Conservation (phyloP, 106 monocot genomes). For the Phalaenopsis aphrodite region DNA sequence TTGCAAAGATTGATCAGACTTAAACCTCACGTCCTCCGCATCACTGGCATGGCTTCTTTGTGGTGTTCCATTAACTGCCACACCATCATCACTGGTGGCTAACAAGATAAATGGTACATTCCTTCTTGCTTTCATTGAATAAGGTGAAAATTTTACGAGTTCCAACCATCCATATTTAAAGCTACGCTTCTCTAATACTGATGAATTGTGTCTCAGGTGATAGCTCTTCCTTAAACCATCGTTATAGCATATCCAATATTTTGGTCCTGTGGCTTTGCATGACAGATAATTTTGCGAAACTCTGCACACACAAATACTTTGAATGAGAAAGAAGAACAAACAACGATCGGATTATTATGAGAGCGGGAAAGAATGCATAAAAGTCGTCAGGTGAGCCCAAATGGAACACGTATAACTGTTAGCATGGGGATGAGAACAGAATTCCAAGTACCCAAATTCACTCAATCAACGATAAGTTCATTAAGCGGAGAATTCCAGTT, state of each 20-base stretch:
- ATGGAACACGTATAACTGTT: neutral
- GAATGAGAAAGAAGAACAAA: neutral
- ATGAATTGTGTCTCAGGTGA: conserved; percentile 16
- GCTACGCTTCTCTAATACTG: conserved; percentile 12
- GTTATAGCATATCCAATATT: conserved; percentile 13
- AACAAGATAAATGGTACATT: conserved; percentile 12
- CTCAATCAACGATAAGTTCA: neutral
- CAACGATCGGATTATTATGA: neutral
- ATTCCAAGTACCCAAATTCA: neutral
- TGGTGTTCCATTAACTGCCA: conserved; percentile 42
- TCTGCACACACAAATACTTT: conserved; percentile 34
- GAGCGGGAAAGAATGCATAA: neutral
- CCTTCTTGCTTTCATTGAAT: conserved; percentile 22
- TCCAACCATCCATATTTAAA: conserved; percentile 23
- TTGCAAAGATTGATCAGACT: conserved; percentile 46
- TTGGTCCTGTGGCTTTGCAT: conserved; percentile 11
- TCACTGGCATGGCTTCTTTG: conserved; percentile 31
- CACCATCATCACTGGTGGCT: conserved; percentile 50
- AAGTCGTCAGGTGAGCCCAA: neutral
- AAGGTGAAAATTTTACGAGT: conserved; percentile 16
- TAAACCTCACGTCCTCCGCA: conserved; percentile 41
- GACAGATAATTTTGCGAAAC: conserved; percentile 20
- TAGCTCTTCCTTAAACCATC: conserved; percentile 15
- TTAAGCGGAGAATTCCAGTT: neutral
- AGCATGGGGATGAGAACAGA: neutral